Conservation (phyloP, 306 rosid genomes). For the Ochetophila trinervis region DNA sequence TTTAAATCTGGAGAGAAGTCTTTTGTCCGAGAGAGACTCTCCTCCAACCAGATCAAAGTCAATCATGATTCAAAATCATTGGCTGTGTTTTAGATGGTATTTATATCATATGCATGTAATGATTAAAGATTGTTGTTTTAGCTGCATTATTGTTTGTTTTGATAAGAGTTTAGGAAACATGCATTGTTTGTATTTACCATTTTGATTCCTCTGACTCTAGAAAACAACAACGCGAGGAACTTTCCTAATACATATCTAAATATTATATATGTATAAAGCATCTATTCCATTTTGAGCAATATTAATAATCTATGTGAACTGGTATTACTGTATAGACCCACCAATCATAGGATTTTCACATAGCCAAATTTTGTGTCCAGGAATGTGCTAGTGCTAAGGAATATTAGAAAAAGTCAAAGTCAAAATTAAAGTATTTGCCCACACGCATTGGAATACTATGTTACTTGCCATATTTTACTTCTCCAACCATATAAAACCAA, state of each 20-base stretch:
- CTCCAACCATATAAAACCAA: slow-evolving; percentile 30
- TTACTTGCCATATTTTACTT: slow-evolving; percentile 44
- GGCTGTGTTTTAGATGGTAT: not conserved
- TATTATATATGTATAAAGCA: too few relatives aligned
- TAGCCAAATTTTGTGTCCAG: too few relatives aligned
- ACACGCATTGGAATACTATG: slow-evolving; percentile 44
- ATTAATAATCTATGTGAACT: too few relatives aligned
- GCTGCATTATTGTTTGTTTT: not conserved
- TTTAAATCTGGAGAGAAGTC: too few relatives aligned
- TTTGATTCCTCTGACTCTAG: not conserved
- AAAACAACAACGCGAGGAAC: too few relatives aligned
- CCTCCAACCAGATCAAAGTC: not conserved
- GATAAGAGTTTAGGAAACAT: not conserved
- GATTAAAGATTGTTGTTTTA: too few relatives aligned
- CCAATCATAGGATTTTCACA: too few relatives aligned
- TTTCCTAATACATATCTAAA: too few relatives aligned
- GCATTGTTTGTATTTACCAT: not conserved
- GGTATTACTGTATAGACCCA: too few relatives aligned
- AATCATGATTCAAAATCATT: not conserved
- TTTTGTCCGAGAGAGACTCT: not conserved
- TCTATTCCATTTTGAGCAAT: too few relatives aligned
- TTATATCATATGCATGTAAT: too few relatives aligned
- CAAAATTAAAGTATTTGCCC: slow-evolving; percentile 33
- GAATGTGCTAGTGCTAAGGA: not conserved
- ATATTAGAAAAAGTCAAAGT: slow-evolving; percentile 52